These are phyloP conservation scores for Ceriops tagal DNA, from an alignment of 345 rosid species.

Conservation along the genomic window DNA sequence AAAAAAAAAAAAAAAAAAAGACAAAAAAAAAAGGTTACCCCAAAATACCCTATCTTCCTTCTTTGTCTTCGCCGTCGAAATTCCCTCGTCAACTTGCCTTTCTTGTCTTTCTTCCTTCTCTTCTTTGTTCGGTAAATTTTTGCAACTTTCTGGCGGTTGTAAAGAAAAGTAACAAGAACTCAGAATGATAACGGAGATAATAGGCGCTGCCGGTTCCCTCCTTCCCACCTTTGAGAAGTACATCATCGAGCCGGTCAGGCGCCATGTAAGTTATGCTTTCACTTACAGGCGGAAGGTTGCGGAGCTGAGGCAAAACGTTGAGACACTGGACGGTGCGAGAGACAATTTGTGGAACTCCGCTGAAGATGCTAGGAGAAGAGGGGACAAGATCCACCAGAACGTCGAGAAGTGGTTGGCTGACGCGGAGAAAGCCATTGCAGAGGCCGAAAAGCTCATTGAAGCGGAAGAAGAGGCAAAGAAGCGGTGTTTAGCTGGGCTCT, in stretches of 20 bases:
- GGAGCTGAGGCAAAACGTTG: background rate
- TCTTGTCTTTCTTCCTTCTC: too few species aligned
- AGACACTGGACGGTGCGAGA: background rate
- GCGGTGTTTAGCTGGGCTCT: constrained; percentile 1
- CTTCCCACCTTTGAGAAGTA: background rate
- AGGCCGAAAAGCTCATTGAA: background rate
- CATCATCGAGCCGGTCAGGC: background rate
- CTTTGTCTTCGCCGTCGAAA: too few species aligned
- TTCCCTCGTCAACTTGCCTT: too few species aligned
- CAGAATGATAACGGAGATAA: too few species aligned
- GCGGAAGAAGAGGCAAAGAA: background rate
- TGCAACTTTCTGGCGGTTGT: too few species aligned
- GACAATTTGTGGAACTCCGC: background rate
- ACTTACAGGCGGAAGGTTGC: background rate
- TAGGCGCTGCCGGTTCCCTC: too few species aligned
- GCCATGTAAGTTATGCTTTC: background rate
- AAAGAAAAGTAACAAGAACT: too few species aligned
- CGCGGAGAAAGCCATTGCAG: background rate
- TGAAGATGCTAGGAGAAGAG: constrained; percentile 1
- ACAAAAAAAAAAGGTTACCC: too few species aligned
- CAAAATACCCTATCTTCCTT: too few species aligned
- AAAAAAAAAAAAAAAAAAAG: too few species aligned
- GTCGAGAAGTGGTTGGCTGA: background rate
- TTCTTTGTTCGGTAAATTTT: too few species aligned
- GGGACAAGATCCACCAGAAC: background rate